Evolutionary conservation across 2,329 filamentous ascomycete genomes (phyloP), one percentile per base, ranked within the genome.

Genomic region (Boeremia lycopersici): DNA sequence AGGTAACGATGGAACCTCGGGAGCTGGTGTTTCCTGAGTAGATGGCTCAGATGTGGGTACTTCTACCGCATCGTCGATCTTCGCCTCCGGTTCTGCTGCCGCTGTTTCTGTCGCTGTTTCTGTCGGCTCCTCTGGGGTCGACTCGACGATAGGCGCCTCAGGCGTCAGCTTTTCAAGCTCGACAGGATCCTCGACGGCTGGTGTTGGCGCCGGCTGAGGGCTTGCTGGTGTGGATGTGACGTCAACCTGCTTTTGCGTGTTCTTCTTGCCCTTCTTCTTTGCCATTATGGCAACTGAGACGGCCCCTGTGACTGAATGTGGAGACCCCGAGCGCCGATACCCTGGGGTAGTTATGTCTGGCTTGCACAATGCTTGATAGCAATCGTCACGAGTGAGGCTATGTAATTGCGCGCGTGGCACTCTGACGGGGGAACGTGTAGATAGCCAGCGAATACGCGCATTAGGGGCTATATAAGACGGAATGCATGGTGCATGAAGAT

Each of bases 351-450:
- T 55, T 50, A 62, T 62, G 64, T 64, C 61, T 71, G 63, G 63
- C 53, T 63, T 57, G 60, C 63, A 68, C 61, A 50, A 50, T 35
- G 28, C 12, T 44, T 61, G 52, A 51, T 52, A 47, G 52, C 36
- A 56, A 45, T 57, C 43, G 35, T 49, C 46, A 62, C 61, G 53
- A 62, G 61, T 64, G 57, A 63, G 60, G 68, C 65, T 65, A 62
- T 49, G 53, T 50, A 62, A 64, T 56, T 72, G 71, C 68, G 71
- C 71, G 70, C 72, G 73, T 74, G 69, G 74, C 71, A 73, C 69
- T 64, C 61, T 57, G 63, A 67, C 59, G 59, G 58, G 63, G 57
- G 64, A 72, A 65, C 63, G 64, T 66, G 61, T 63, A 64, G 52
- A 67, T 57, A 56, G 46, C 61, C 57, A 62, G 61, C 61, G 61